These are phyloP conservation scores for Aquilaria agallochum DNA, from an alignment of 441 rosid genomes.

Conservation along the genomic window DNA sequence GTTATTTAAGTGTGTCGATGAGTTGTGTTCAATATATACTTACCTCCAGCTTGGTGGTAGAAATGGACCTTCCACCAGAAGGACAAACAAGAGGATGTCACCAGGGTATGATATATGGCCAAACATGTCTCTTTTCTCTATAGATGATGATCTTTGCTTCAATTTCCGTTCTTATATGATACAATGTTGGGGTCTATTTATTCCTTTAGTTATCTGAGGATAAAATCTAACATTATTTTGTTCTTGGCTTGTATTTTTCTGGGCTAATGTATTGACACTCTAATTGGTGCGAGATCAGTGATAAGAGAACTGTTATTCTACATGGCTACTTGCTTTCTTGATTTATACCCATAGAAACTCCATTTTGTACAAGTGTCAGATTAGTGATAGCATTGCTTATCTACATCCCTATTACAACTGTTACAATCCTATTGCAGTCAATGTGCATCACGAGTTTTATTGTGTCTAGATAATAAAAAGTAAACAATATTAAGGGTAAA, in stretches of 20 bases:
- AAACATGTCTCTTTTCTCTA: slow-evolving; percentile 48
- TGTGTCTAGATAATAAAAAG: too few relatives aligned
- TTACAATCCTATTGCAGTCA: too few relatives aligned
- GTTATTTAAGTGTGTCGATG: slow-evolving; percentile 1
- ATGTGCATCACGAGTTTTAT: too few relatives aligned
- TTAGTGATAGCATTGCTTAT: too few relatives aligned
- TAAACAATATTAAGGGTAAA: too few relatives aligned
- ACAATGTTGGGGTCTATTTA: neutral
- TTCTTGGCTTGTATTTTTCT: slow-evolving; percentile 4
- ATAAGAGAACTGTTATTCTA: too few relatives aligned
- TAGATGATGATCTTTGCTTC: slow-evolving; percentile 57
- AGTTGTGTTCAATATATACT: slow-evolving; percentile 4
- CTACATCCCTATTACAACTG: too few relatives aligned
- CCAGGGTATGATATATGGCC: slow-evolving; percentile 45
- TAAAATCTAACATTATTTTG: slow-evolving; percentile 1
- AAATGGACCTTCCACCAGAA: slow-evolving; percentile 38
- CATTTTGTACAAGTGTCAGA: too few relatives aligned
- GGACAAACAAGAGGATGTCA: slow-evolving; percentile 28
- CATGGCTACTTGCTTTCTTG: too few relatives aligned
- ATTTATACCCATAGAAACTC: too few relatives aligned
- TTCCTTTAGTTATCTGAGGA: slow-evolving; percentile 3
- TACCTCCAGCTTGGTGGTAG: slow-evolving; percentile 35
- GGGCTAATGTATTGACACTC: neutral
- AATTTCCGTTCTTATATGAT: slow-evolving; percentile 59
- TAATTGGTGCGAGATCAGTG: neutral